Percentiles rank a stretch among this genome's conserved stretches.
phyloP scores from a whole-genome alignment of 2,329 filamentous ascomycete species.

The Aspergillus versicolor region DNA sequence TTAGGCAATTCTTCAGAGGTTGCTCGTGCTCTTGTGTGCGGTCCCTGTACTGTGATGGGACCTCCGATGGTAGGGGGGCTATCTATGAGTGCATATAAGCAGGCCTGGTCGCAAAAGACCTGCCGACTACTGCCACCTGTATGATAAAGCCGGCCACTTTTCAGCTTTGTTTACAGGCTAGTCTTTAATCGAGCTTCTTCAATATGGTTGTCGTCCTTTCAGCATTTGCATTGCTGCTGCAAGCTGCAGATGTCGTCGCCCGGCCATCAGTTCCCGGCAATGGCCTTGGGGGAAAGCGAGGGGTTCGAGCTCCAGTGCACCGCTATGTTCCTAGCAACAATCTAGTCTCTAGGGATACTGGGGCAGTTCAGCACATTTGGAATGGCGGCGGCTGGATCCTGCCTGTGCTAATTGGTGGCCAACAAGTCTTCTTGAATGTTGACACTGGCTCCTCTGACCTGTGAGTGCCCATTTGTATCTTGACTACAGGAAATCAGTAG shows the following conservation, averaged over 20 bases:
- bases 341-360: slow-evolving; percentile 1
- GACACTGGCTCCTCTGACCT: slow-evolving; percentile 13
- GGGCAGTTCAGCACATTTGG: slow-evolving; percentile 7
- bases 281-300: not conserved
- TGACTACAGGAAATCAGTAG: not conserved
- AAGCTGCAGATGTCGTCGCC: not conserved
- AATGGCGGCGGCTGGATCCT: slow-evolving; percentile 12
- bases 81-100: not conserved
- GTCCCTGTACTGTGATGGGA: not conserved
- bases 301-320: slow-evolving; percentile 1
- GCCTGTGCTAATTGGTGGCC: slow-evolving; percentile 8
- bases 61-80: not conserved
- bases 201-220: slow-evolving; percentile 4
- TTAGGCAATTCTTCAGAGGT: not conserved
- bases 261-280: not conserved
- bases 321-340: slow-evolving; percentile 4
- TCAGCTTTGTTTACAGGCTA: not conserved
- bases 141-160: not conserved
- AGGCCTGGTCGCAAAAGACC: not conserved
- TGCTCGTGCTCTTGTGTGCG: not conserved
- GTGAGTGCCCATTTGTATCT: not conserved
- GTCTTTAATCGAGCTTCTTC: not conserved
- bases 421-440: slow-evolving; percentile 10
- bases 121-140: not conserved
- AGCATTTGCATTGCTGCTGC: not conserved